Base-by-base conservation (phyloP, 1,139 yeast genomes). In the Diutina ranongensis region DNA sequence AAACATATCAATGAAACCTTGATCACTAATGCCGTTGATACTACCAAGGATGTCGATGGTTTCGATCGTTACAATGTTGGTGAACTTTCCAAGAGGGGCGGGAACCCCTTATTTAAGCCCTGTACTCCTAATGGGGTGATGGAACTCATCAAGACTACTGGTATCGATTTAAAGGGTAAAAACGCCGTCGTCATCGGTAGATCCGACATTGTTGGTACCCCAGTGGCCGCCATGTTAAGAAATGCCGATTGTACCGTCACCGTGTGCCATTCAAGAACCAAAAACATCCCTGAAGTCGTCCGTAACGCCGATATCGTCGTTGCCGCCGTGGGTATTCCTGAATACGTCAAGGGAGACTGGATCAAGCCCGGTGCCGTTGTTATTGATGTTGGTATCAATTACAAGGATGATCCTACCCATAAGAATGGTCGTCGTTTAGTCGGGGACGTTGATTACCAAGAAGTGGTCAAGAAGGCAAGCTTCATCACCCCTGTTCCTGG, bases 401-500 rank as follows among this genome's bases (percentile, higher is more conserved):
- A 83, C 60, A 72, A 87, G 49, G 80, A 78, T 10, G 92, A 83
- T 59, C 56, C 77, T 31, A 62, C 85, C 46, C 83, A 78, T 61
- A 87, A 88, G 65, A 73, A 85, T 8, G 98, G 98, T 45, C 77
- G 78, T 57, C 78, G 83, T 60, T 74, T 89, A 65, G 95, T 88
- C 45, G 99, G 99, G 49, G 98, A 92, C 60, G 96, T 89, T 50
- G 95, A 89, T 52, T 88, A 76, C 56, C 81, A 72, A 45, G 67
- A 78, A 22, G 59, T 73, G 45, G 68, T 75, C 47, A 15, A 32
- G 25, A 77, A 74, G 50, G 96, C 94, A 28, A 72, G 82, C 34
- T 72, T 74, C 58, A 76, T 92, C 59, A 92, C 98, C 21, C 98
- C 98, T 27, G 99, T 92, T 49, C 99, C 98, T 45, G 99, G 99